A percentile compares a stretch with the other conserved stretches of the same genome.
Evolutionary conservation across 1,284 basidiomycete genomes (phyloP).

Genomic region (Cystobasidium slooffiae): DNA sequence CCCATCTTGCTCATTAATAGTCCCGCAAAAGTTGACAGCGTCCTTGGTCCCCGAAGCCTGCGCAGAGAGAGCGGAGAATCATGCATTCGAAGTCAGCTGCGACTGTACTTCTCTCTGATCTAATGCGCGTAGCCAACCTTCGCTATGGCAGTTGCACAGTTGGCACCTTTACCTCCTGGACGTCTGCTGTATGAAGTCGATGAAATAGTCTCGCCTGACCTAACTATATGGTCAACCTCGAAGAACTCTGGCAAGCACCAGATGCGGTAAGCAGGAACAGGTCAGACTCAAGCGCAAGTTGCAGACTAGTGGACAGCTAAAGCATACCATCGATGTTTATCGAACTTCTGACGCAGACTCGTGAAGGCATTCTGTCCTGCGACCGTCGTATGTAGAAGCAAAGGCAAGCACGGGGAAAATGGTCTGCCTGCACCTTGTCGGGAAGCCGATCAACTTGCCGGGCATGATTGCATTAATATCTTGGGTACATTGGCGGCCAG

Average conservation of each 20-base stretch:
- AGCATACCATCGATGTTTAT: constrained; percentile 55
- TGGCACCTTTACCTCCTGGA: constrained; percentile 61
- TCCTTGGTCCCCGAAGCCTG: constrained; percentile 9
- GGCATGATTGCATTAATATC: too few species aligned
- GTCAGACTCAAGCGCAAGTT: neutral
- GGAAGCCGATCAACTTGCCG: neutral
- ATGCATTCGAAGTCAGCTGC: neutral
- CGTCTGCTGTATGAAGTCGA: constrained; percentile 53
- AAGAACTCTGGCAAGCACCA: constrained; percentile 59
- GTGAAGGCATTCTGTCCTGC: constrained; percentile 10
- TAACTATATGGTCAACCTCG: constrained; percentile 58
- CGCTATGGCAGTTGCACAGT: constrained; percentile 60
- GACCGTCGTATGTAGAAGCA: neutral
- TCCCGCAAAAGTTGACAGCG: constrained; percentile 42
- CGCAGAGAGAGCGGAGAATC: too few species aligned
- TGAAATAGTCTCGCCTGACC: constrained; percentile 61
- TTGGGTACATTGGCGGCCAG: too few species aligned
- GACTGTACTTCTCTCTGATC: neutral
- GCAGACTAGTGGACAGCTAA: neutral
- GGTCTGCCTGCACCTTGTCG: neutral
- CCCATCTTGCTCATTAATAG: constrained; percentile 29
- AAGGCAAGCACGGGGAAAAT: neutral
- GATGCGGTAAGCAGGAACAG: constrained; percentile 5
- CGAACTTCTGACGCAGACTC: constrained; percentile 55
- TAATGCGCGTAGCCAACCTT: constrained; percentile 25